Evolutionary conservation across 352 stramenopile genomes (phyloP), one percentile per base, ranked within the genome.

Genomic region (Pythium utonaiense): DNA sequence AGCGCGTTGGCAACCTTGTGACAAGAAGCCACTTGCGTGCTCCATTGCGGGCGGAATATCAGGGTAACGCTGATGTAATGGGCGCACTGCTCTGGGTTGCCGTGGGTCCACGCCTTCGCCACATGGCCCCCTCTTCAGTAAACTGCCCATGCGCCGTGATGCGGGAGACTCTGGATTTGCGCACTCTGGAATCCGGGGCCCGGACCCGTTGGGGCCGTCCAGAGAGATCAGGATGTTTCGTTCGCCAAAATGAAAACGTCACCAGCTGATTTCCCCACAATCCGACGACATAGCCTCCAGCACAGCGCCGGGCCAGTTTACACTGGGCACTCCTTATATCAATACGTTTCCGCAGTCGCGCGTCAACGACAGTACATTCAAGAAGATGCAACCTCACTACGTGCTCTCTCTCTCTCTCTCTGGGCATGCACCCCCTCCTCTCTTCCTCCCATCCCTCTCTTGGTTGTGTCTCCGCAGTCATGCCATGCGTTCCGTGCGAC

Each of bases 391-490:
- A 16, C 31, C 31, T 38, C 31, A 38, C 41, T 45, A n/a, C n/a
- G n/a, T n/a, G n/a, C 38, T 45, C 17, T 45, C 38, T 40, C 47
- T 53, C 25, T 40, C 47, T 41, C 27, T 53, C 27, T 13, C 30
- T 41, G 19, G n/a, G n/a, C n/a, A n/a, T n/a, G n/a, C n/a, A n/a
- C n/a, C n/a, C n/a, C n/a, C n/a, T n/a, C n/a, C n/a, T n/a, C n/a
- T n/a, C n/a, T n/a, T n/a, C n/a, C n/a, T n/a, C n/a, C n/a, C n/a
- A n/a, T n/a, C n/a, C n/a, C n/a, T n/a, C n/a, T n/a, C n/a, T n/a
- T n/a, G n/a, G n/a, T 54, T 62, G 34, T 55, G 44, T 62, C 56
- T 30, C 56, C 56, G 56, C 56, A 56, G 45, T 31, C 56, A 56
- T 62, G 45, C 12, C 38, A 45, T 45, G 38, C 38, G n/a, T 45